Evolutionary conservation across 257 asterid genomes (phyloP), one percentile per base, ranked within the genome.

Genomic region (Nicotiana undulata): DNA sequence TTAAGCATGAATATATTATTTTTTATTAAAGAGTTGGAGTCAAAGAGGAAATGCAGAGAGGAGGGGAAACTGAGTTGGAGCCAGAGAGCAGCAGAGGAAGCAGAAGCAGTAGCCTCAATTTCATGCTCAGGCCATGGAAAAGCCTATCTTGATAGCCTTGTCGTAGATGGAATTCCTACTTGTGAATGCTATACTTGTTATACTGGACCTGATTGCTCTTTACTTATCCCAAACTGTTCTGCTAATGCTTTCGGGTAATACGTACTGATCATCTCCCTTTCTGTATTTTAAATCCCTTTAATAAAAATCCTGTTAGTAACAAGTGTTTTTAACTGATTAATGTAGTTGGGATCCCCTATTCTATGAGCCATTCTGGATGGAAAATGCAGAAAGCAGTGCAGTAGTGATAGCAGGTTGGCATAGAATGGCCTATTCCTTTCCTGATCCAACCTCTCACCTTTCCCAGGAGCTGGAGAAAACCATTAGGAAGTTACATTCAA

Each of bases 101-200:
- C 97, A 1, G 97, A 93, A 83, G 86, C 85, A 9, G 94, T 85
- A 59, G 97, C 97, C 0, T 64, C 80, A 2, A 75, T 85, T 2
- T 31, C 82, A 8, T 93, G 98, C 63, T 90, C 95, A 2, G 93
- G 89, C 6, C 92, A 93, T 85, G 98, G 98, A 49, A 85, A 85
- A 83, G 93, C 95, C 31, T 93, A 81, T 81, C 52, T 86, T 81
- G 91, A 87, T 86, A 91, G 97, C 24, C 3, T 79, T 11, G 2
- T 22, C 2, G 83, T 28, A 40, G 72, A 88, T 44, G 90, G 86
- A 0, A 80, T 63, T 12, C 93, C 90, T 1, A 68, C 85, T 53
- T 93, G 98, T 77, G 97, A 93, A 89, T 93, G 97, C 75, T 72
- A 88, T 63, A 55, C 85, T 3, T 93, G 97, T 82, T 93, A 84